Evolutionary conservation across 225 moss, liverwort and hornwort species (phyloP).

Genomic region (Sphagnum contortum): DNA sequence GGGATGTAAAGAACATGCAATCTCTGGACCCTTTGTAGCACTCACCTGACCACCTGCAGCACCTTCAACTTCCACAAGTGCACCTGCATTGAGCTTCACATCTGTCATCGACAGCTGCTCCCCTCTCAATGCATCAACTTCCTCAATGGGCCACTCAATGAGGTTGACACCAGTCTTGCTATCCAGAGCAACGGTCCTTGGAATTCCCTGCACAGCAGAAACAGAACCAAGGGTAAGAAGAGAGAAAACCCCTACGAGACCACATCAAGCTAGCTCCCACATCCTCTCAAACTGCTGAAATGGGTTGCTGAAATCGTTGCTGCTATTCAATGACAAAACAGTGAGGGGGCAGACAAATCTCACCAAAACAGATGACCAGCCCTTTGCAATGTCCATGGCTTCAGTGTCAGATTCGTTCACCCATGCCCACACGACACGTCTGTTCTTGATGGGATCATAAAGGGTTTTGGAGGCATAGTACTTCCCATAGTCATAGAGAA

Average conservation of each 20-base stretch:
- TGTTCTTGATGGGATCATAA: constrained; percentile 31
- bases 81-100: constrained; percentile 27
- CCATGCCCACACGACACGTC: constrained; percentile 73
- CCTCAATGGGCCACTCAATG: constrained; percentile 62
- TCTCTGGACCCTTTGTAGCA: not conserved
- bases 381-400: constrained; percentile 44
- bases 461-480: constrained; percentile 76
- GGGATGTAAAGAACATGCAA: not conserved
- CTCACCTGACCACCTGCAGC: constrained; percentile 66
- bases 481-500: constrained; percentile 70
- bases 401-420: constrained; percentile 64
- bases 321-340: too few relatives aligned
- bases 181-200: constrained; percentile 57
- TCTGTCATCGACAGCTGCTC: constrained; percentile 8
- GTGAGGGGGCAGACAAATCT: not conserved
- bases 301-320: too few relatives aligned
- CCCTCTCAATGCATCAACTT: constrained; percentile 43
- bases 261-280: too few relatives aligned
- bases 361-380: constrained; percentile 69
- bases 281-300: too few relatives aligned
- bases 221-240: not conserved
- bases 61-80: constrained; percentile 43
- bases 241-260: not conserved
- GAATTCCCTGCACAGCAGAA: constrained; percentile 40
- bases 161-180: constrained; percentile 32